These are phyloP conservation scores for Hymenoscyphus fraxineus DNA, from an alignment of 2,329 filamentous ascomycete species.

Conservation along the genomic window DNA sequence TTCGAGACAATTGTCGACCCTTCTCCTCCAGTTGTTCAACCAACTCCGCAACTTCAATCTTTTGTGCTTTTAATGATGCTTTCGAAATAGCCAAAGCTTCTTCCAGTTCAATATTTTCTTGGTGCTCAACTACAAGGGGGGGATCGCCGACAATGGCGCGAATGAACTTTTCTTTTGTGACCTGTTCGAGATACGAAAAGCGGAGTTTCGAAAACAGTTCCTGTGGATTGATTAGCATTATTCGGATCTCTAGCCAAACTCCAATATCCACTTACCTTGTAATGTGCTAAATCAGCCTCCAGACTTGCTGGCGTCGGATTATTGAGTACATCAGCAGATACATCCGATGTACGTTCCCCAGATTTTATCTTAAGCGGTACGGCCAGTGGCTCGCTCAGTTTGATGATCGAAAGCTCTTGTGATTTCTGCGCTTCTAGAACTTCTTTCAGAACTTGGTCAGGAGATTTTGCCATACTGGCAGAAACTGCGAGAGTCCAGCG, in stretches of 20 bases:
- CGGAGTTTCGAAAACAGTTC: constrained; percentile 94
- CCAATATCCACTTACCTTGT: constrained; percentile 54
- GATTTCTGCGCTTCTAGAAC: constrained; percentile 52
- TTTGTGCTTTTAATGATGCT: constrained; percentile 71
- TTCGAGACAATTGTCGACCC: constrained; percentile 54
- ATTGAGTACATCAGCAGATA: constrained; percentile 61
- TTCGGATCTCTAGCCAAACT: background rate
- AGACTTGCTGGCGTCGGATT: constrained; percentile 71
- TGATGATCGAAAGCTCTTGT: constrained; percentile 69
- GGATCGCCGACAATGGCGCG: constrained; percentile 88
- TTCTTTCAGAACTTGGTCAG: constrained; percentile 42
- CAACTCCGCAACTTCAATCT: constrained; percentile 71
- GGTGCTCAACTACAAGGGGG: constrained; percentile 75
- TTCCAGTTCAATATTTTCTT: constrained; percentile 78
- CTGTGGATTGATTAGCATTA: constrained; percentile 32
- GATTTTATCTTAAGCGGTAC: constrained; percentile 44
- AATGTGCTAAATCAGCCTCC: constrained; percentile 80
- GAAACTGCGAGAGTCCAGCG: background rate
- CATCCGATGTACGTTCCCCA: constrained; percentile 64
- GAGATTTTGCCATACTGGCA: constrained; percentile 24
- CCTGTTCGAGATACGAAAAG: constrained; percentile 96
- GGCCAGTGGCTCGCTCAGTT: constrained; percentile 70
- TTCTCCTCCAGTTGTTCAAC: constrained; percentile 67
- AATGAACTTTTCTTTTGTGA: constrained; percentile 97
- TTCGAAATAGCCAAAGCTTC: constrained; percentile 67